Evolutionary conservation across 257 asterid genomes (phyloP).

Genomic region (Solanum pinnatisectum): DNA sequence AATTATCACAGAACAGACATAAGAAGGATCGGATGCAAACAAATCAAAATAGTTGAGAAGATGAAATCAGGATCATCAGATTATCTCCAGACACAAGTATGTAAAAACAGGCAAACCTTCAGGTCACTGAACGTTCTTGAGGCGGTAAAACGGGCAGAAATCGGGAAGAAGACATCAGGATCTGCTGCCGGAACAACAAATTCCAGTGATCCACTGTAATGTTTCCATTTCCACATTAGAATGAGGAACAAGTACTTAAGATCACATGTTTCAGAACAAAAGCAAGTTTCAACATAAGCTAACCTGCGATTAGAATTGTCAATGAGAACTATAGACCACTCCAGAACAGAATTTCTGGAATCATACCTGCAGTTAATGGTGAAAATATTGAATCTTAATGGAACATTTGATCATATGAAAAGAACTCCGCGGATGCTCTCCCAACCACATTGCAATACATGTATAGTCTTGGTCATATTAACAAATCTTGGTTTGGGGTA

Average conservation of each 20-base stretch:
- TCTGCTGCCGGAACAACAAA: conserved; percentile 47
- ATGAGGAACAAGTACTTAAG: background rate
- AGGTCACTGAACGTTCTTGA: conserved; percentile 60
- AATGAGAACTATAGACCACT: conserved; percentile 78
- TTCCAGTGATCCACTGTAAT: conserved; percentile 63
- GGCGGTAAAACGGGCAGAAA: conserved; percentile 59
- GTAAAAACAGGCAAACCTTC: conserved; percentile 36
- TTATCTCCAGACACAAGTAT: background rate
- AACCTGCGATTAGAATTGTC: conserved; percentile 93
- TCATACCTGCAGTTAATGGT: conserved; percentile 51
- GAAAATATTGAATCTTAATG: background rate
- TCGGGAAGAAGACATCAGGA: conserved; percentile 66
- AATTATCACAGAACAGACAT: background rate
- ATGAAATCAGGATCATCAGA: background rate
- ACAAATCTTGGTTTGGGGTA: background rate
- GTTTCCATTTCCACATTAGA: background rate
- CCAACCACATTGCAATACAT: background rate
- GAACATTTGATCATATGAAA: background rate
- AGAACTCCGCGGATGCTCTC: background rate
- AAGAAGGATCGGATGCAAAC: background rate
- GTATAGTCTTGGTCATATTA: background rate
- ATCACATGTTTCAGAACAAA: background rate
- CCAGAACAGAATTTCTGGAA: conserved; percentile 69
- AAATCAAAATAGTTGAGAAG: background rate
- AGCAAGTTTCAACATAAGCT: conserved; percentile 3